A percentile compares a stretch with the other conserved stretches of the same genome.
Conservation (phyloP, 148 eudicot species). For the Dysphania ambrosioides region DNA sequence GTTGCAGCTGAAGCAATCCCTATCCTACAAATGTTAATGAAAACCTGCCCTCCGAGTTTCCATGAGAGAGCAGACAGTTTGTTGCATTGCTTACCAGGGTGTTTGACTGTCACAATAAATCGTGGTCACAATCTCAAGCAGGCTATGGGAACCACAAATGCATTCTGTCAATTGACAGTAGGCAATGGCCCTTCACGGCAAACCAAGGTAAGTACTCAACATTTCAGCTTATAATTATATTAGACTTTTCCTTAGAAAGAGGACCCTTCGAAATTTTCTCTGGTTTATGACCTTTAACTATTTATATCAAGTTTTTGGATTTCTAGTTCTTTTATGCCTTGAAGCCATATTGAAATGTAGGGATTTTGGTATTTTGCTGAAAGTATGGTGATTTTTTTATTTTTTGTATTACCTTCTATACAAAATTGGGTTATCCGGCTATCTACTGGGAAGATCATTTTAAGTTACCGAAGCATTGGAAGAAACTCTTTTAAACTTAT, state of each 20-base stretch:
- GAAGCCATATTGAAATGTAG: neutral
- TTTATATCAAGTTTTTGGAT: neutral
- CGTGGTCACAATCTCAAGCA: conserved; percentile 71
- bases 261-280: neutral
- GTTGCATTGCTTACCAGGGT: conserved; percentile 76
- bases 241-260: neutral
- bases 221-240: neutral
- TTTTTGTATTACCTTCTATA: neutral
- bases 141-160: conserved; percentile 66
- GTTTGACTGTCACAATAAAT: conserved; percentile 67
- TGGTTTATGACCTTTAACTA: neutral
- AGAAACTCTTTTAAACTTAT: no score
- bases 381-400: neutral
- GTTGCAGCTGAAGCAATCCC: conserved; percentile 85
- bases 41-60: conserved; percentile 74
- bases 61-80: conserved; percentile 74
- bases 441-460: no score
- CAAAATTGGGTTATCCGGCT: no score
- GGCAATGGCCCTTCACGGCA: conserved; percentile 73
- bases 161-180: conserved; percentile 63
- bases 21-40: conserved; percentile 65
- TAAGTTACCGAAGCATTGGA: no score
- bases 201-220: conserved; percentile 53
- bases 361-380: neutral
- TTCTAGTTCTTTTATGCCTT: neutral